These are phyloP conservation scores for Phyllosticta paracitricarpa DNA, from an alignment of 2,329 filamentous ascomycete species.

Conservation along the genomic window DNA sequence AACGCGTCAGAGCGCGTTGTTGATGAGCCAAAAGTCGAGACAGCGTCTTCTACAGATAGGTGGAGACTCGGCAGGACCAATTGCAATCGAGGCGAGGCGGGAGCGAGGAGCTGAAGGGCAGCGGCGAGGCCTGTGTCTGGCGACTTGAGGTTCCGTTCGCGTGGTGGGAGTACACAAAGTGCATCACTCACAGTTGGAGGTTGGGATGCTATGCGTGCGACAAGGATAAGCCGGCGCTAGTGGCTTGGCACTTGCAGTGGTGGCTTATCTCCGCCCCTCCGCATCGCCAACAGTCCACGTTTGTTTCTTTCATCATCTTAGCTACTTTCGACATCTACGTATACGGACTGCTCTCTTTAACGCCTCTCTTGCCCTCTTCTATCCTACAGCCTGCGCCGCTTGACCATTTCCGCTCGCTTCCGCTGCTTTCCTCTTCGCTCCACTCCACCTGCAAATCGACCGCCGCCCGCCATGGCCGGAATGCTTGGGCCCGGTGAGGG, in stretches of 20 bases:
- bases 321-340: neutral
- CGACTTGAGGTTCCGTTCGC: neutral
- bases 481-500: conserved; percentile 31
- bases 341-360: neutral
- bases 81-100: neutral
- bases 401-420: neutral
- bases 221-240: neutral
- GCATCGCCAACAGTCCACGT: neutral
- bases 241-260: conserved; percentile 11
- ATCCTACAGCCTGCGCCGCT: neutral
- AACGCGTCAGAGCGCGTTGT: neutral
- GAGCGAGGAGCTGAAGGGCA: neutral
- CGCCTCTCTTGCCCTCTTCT: neutral
- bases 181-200: neutral
- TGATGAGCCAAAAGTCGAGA: neutral
- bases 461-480: conserved; percentile 33
- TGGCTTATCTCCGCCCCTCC: neutral
- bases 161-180: neutral
- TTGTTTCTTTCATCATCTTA: neutral
- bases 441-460: neutral
- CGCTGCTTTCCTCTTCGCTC: neutral
- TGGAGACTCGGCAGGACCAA: neutral
- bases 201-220: neutral
- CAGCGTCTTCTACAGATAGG: neutral
- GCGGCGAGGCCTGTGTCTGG: neutral